Evolutionary conservation across 2,329 filamentous ascomycete genomes (phyloP), one percentile per base, ranked within the genome.

Genomic region (Pseudocercospora eumusae): DNA sequence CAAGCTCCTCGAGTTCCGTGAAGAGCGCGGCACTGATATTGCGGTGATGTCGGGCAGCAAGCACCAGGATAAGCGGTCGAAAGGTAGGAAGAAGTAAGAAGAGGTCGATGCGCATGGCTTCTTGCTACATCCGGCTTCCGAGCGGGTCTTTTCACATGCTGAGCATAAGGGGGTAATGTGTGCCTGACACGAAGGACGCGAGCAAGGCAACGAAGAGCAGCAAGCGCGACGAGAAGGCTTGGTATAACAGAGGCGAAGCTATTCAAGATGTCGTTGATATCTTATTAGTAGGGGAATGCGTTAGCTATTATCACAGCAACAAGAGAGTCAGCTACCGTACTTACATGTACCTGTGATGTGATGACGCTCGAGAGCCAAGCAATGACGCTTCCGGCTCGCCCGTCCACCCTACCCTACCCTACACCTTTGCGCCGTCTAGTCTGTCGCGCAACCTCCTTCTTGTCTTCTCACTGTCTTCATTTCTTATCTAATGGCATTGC

Each of bases 1-100:
- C 86, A 59, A 93, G 82, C 71, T 96, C 90, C 76, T 97, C 92
- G 13, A 99, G 86, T 18, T 91, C 88, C 62, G 84, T 80, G 77
- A 96, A 98, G 64, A 97, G 83, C 23, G 80, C 71, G 27, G 77
- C 72, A 4, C 89, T 87, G 60, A 95, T 74, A 31, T 74, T 69
- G 66, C 71, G 75, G 64, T 70, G 71, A 66, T 73, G 68, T 63
- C 66, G 68, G 65, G 70, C 53, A 45, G 57, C 60, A 59, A 66
- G 67, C 60, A 27, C 59, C 57, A 68, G 58, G 56, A 70, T 65
- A 57, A 70, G 59, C 56, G 25, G 65, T 45, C 61, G 61, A 40
- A 73, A 56, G 59, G 71, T 67, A 65, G 61, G 63, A 33, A 52
- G 23, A 18, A 52, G 13, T 18, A n/a, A n/a, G 10, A n/a, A n/a